Conservation (phyloP, 352 stramenopile genomes). For the Phytophthora palmivora region DNA sequence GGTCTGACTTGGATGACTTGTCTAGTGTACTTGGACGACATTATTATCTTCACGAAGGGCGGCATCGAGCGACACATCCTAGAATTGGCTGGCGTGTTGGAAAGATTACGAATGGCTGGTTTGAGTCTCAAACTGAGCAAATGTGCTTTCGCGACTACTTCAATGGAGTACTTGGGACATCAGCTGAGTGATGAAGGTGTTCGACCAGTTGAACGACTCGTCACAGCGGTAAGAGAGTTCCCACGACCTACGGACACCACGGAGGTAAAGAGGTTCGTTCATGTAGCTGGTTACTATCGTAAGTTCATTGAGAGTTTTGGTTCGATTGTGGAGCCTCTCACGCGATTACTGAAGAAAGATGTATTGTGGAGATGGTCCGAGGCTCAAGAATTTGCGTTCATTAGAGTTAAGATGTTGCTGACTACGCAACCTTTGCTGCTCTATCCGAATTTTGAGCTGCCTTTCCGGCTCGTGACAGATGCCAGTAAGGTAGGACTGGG, state of each 20-base stretch:
- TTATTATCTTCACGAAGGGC: background rate
- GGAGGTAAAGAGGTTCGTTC: background rate
- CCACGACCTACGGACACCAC: background rate
- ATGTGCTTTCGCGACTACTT: background rate
- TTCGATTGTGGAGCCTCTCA: background rate
- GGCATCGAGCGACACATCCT: background rate
- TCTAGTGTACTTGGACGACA: background rate
- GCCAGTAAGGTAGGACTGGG: background rate
- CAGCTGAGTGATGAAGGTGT: background rate
- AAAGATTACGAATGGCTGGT: background rate
- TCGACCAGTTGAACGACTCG: background rate
- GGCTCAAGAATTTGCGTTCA: background rate
- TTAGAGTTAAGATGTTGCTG: background rate
- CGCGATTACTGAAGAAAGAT: background rate
- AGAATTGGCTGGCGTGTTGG: conserved; percentile 7
- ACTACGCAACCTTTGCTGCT: background rate
- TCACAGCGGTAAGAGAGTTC: background rate
- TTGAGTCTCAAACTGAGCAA: background rate
- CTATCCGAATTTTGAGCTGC: background rate
- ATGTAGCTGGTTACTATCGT: background rate
- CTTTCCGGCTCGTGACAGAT: background rate
- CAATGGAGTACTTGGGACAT: background rate
- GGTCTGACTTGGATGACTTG: background rate
- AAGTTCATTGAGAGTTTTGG: background rate
- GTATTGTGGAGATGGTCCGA: background rate